phyloP scores from a whole-genome alignment of 192 early-diverging fungal genomes.

The Coemansia sp. region DNA sequence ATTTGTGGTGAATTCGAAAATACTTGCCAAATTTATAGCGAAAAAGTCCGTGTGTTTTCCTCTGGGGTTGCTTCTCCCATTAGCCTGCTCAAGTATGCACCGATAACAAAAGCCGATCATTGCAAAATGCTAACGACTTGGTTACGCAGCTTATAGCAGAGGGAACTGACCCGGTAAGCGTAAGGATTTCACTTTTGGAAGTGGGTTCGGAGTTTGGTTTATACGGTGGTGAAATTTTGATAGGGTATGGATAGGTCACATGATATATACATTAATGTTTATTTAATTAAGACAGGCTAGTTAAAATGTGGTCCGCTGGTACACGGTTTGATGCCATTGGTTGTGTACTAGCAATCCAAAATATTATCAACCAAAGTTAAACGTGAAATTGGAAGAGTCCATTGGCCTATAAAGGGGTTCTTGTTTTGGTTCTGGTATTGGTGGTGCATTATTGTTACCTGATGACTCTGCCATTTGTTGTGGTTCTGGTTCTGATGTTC shows the following conservation, averaged over 20 bases:
- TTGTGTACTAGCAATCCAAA: too few species aligned
- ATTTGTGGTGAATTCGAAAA: conserved; percentile 4
- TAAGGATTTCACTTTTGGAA: background rate
- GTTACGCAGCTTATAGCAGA: conserved; percentile 10
- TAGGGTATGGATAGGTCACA: background rate
- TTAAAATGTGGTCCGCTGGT: too few species aligned
- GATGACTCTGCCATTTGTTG: too few species aligned
- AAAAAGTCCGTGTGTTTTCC: conserved; percentile 1
- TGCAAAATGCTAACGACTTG: background rate
- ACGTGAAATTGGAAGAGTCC: too few species aligned
- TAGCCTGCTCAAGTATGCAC: background rate
- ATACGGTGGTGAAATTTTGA: background rate
- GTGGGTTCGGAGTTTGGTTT: background rate
- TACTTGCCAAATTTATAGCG: background rate
- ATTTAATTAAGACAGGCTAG: too few species aligned
- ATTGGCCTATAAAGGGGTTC: too few species aligned
- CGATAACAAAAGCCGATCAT: conserved; percentile 2
- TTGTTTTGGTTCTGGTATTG: too few species aligned
- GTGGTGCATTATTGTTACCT: too few species aligned
- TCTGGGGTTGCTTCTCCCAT: conserved; percentile 3
- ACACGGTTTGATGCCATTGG: too few species aligned
- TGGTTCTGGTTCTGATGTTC: too few species aligned
- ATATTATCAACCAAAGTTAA: too few species aligned
- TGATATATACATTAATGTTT: background rate
- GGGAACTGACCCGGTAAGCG: conserved; percentile 7